Conservation (phyloP, 352 stramenopile species). For the Phytophthora rubi region DNA sequence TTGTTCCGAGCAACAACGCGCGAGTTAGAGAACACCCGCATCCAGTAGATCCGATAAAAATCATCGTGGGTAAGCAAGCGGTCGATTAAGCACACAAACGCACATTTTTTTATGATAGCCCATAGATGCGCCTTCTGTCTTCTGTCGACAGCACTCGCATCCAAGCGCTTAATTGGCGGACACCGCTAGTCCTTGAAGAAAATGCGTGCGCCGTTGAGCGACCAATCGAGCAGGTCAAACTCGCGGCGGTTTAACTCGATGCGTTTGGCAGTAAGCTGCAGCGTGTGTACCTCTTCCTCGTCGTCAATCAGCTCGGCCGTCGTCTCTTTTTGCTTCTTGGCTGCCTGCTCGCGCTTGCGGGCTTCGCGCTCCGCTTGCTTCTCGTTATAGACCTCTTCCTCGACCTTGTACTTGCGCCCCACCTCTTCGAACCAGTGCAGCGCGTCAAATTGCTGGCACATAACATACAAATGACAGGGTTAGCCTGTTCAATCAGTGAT, state of each 20-base stretch:
- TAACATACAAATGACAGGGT: not conserved
- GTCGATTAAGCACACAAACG: not conserved
- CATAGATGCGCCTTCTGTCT: slow-evolving; percentile 16
- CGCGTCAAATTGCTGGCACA: slow-evolving; percentile 77
- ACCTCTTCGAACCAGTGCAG: slow-evolving; percentile 94
- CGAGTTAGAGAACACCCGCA: not conserved
- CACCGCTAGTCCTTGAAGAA: slow-evolving; percentile 90
- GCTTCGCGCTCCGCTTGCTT: slow-evolving; percentile 85
- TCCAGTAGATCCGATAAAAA: not conserved
- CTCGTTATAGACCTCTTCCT: slow-evolving; percentile 83
- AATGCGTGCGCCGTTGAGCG: slow-evolving; percentile 90
- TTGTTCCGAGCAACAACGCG: not conserved
- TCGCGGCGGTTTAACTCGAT: slow-evolving; percentile 89
- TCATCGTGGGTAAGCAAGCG: not conserved
- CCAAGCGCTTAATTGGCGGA: not conserved
- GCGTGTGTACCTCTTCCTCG: slow-evolving; percentile 85
- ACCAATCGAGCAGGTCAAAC: slow-evolving; percentile 92
- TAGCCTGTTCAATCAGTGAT: not conserved
- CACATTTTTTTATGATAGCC: not conserved
- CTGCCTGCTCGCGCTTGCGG: slow-evolving; percentile 78
- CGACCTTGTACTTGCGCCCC: slow-evolving; percentile 82
- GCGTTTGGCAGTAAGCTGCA: slow-evolving; percentile 89
- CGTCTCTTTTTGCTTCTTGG: slow-evolving; percentile 84
- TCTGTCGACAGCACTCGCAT: slow-evolving; percentile 18
- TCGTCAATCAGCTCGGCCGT: slow-evolving; percentile 87